Conservation (phyloP, 2,329 filamentous ascomycete genomes). For the Xylaria sp. region DNA sequence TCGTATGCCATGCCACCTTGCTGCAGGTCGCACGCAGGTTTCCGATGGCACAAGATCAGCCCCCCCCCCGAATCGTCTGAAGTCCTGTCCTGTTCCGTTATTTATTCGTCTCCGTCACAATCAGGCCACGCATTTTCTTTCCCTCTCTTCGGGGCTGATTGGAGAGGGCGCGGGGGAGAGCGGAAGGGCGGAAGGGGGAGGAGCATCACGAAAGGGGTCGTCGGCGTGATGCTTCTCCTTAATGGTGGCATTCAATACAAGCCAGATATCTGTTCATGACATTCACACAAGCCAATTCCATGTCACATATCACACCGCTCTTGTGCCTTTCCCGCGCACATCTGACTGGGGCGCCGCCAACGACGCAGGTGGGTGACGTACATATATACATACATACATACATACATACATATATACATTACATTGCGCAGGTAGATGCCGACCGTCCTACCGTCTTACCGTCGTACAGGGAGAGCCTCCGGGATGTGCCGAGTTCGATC, state of each 20-base stretch:
- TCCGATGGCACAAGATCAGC: background rate
- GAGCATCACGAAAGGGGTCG: background rate
- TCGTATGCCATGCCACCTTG: background rate
- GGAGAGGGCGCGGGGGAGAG: no score
- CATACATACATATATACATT: constrained; percentile 4
- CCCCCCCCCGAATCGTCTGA: background rate
- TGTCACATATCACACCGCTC: background rate
- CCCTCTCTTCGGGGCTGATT: background rate
- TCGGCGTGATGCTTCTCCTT: background rate
- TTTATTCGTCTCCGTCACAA: background rate
- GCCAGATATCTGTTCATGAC: background rate
- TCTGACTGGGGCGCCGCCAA: background rate
- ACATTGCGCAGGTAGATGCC: constrained; percentile 16
- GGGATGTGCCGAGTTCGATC: constrained; percentile 19
- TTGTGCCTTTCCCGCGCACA: background rate
- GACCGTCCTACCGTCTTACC: constrained; percentile 7
- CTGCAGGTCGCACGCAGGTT: background rate
- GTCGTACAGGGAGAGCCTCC: constrained; percentile 22
- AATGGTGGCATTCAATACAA: background rate
- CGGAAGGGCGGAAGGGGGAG: no score
- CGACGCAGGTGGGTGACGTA: background rate
- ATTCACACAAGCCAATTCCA: background rate
- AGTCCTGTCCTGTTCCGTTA: no score
- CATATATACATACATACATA: background rate
- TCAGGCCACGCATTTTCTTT: background rate